Conservation (phyloP, 257 asterid genomes). For the Solanum arcanum region DNA sequence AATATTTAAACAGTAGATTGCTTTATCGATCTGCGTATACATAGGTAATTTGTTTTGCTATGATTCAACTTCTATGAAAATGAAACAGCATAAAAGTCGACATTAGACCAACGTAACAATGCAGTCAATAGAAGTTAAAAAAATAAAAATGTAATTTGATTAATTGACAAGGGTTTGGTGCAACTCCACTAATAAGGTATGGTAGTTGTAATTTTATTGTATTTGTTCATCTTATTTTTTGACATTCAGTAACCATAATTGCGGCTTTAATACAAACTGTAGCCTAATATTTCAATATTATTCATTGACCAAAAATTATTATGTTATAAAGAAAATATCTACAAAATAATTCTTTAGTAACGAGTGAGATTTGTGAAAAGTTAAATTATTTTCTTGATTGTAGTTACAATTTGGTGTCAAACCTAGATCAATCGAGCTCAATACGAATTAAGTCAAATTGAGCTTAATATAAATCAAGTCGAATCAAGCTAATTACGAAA, state of each 20-base stretch:
- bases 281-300: not conserved
- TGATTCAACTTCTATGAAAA: not conserved
- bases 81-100: not conserved
- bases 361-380: not conserved
- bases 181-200: constrained; percentile 29
- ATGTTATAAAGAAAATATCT: not conserved
- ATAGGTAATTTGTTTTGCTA: not conserved
- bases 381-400: no score
- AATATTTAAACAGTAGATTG: no score
- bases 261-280: not conserved
- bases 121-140: not conserved
- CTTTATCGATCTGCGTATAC: not conserved
- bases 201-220: constrained; percentile 32
- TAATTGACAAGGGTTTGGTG: constrained; percentile 21
- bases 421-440: not conserved
- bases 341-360: not conserved
- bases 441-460: no score
- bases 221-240: constrained; percentile 19
- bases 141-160: not conserved
- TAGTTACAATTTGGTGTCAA: no score
- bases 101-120: not conserved
- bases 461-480: no score
- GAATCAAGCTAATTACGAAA: not conserved
- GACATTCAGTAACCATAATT: not conserved
- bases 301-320: not conserved